These are phyloP conservation scores for Talaromyces sp. DNA, from an alignment of 2,329 filamentous ascomycete genomes.

Conservation along the genomic window DNA sequence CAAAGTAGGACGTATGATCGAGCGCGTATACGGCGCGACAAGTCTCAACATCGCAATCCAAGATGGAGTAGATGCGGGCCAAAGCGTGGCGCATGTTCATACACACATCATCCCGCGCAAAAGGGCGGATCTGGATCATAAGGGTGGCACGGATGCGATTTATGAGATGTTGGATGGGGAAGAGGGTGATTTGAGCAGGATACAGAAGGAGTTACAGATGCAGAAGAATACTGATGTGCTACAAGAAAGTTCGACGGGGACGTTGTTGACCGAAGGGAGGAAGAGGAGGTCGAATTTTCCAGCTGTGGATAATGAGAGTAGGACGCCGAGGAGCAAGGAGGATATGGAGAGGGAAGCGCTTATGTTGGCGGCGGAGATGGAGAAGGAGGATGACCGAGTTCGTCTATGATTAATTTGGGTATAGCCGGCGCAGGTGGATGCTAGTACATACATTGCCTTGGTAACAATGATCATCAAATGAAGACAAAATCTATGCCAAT, in stretches of 20 bases:
- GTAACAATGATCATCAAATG: not conserved
- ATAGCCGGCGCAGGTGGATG: not conserved
- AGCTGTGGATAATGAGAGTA: conserved; percentile 66
- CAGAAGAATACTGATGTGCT: conserved; percentile 19
- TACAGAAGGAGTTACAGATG: conserved; percentile 55
- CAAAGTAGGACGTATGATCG: conserved; percentile 72
- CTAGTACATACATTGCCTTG: not conserved
- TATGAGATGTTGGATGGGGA: conserved; percentile 81
- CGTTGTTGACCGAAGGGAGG: conserved; percentile 20
- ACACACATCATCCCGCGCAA: conserved; percentile 82
- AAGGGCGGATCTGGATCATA: conserved; percentile 55
- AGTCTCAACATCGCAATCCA: conserved; percentile 95
- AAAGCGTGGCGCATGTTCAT: conserved; percentile 92
- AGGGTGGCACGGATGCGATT: conserved; percentile 66
- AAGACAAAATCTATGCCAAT: not conserved
- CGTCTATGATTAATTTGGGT: not conserved
- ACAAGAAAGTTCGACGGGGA: not conserved
- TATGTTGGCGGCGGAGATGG: conserved; percentile 54
- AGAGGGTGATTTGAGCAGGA: conserved; percentile 75
- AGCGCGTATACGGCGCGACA: conserved; percentile 59
- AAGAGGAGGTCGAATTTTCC: conserved; percentile 59
- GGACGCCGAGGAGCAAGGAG: conserved; percentile 63
- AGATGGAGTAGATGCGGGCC: conserved; percentile 83
- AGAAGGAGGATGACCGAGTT: conserved; percentile 33
- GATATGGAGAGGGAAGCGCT: conserved; percentile 80